Conservation (phyloP, 2,329 filamentous ascomycete species). For the Phyllosticta capitalensis region DNA sequence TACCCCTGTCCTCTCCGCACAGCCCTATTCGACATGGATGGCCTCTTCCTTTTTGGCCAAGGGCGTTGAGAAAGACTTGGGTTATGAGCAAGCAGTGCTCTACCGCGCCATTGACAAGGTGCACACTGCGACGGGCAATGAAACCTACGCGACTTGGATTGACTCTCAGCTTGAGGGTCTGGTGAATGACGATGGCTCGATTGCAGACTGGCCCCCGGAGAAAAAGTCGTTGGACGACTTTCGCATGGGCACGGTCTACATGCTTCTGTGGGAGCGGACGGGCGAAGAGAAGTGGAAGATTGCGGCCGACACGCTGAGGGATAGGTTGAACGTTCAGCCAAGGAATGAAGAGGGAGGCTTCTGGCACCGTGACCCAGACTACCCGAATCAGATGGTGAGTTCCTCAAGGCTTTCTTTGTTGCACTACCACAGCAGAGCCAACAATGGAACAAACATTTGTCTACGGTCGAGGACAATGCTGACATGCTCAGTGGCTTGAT, state of each 20-base stretch:
- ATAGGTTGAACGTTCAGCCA: constrained; percentile 40
- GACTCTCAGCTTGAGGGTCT: constrained; percentile 39
- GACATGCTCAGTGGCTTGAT: constrained; percentile 44
- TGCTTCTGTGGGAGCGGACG: constrained; percentile 39
- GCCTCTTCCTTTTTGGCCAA: constrained; percentile 39
- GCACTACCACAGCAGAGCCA: too few species aligned
- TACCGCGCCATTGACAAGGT: constrained; percentile 40
- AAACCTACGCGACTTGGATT: constrained; percentile 36
- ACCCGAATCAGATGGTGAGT: constrained; percentile 7
- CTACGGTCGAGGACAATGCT: too few species aligned
- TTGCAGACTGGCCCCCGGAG: constrained; percentile 1
- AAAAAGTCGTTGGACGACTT: constrained; percentile 39
- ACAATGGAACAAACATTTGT: too few species aligned
- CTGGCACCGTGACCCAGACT: constrained; percentile 34
- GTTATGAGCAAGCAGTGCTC: constrained; percentile 39
- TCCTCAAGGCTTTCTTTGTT: background rate
- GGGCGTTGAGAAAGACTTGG: constrained; percentile 30
- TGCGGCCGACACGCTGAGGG: constrained; percentile 39
- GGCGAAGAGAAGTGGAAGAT: constrained; percentile 40
- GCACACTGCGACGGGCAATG: constrained; percentile 35
- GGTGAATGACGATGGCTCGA: constrained; percentile 38
- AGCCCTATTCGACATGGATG: constrained; percentile 32
- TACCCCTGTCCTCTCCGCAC: background rate
- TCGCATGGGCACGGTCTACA: constrained; percentile 43
- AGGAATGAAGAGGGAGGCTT: constrained; percentile 44